Evolutionary conservation across 2,329 filamentous ascomycete genomes (phyloP).

Genomic region (Nothophaeocryptopus gaeumannii): DNA sequence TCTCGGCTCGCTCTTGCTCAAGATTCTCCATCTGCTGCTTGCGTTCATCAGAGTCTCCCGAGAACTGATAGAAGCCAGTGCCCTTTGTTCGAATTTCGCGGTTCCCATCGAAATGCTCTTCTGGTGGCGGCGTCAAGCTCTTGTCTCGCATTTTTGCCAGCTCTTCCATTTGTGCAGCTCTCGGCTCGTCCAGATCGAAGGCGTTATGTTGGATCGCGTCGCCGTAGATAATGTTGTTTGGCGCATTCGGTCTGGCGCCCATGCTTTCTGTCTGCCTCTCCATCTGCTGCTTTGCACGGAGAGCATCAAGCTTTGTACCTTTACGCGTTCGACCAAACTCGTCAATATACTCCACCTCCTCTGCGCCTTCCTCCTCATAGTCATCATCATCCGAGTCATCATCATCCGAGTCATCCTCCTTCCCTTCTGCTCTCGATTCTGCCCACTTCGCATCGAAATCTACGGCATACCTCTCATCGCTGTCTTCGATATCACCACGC

Average conservation of each 20-base stretch:
- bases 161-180: conserved; percentile 68
- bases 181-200: conserved; percentile 69
- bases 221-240: conserved; percentile 74
- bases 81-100: conserved; percentile 83
- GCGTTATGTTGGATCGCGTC: conserved; percentile 80
- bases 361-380: conserved; percentile 37
- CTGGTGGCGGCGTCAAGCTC: conserved; percentile 73
- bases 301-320: conserved; percentile 68
- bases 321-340: conserved; percentile 83
- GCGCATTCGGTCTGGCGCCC: conserved; percentile 64
- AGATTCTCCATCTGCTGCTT: conserved; percentile 74
- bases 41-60: conserved; percentile 65
- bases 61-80: conserved; percentile 89
- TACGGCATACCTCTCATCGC: conserved; percentile 65
- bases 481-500: conserved; percentile 69
- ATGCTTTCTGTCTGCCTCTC: conserved; percentile 62
- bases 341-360: conserved; percentile 82
- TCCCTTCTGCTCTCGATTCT: conserved; percentile 49
- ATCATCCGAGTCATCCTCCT: conserved; percentile 45
- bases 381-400: conserved; percentile 40
- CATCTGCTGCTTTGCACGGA: conserved; percentile 57
- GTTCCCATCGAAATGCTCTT: conserved; percentile 80
- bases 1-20: conserved; percentile 63
- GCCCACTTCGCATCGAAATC: conserved; percentile 98
- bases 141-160: conserved; percentile 76